phyloP scores from a whole-genome alignment of 805 yeast genomes.

The Candida corydali region DNA sequence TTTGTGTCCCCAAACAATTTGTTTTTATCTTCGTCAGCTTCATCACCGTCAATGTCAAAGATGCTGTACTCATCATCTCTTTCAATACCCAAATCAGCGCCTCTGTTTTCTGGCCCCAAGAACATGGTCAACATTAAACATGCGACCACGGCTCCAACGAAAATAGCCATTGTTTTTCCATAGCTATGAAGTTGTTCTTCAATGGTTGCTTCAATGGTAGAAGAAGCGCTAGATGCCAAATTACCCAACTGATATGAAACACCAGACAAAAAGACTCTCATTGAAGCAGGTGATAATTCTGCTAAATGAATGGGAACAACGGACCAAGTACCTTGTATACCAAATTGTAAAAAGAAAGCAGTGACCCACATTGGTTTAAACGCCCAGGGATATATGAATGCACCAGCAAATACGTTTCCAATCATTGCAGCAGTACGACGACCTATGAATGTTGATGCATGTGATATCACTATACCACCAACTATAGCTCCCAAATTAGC shows the following conservation, averaged over 20 bases:
- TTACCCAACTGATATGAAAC: constrained; percentile 69
- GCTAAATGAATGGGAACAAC: constrained; percentile 62
- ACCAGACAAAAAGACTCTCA: constrained; percentile 60
- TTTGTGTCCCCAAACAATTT: not conserved
- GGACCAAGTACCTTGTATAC: constrained; percentile 75
- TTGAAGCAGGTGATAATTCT: constrained; percentile 51
- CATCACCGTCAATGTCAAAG: constrained; percentile 6
- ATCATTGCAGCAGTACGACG: constrained; percentile 53
- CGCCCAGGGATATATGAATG: constrained; percentile 61
- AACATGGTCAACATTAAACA: constrained; percentile 46
- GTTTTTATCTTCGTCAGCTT: constrained; percentile 1
- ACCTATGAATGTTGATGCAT: constrained; percentile 53
- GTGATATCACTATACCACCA: constrained; percentile 64
- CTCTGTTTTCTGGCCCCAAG: constrained; percentile 57
- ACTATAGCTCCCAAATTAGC: constrained; percentile 64
- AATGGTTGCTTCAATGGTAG: constrained; percentile 64
- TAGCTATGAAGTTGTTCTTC: constrained; percentile 52
- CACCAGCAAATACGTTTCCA: constrained; percentile 53
- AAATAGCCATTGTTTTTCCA: constrained; percentile 67
- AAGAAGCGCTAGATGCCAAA: constrained; percentile 65
- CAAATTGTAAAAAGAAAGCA: constrained; percentile 56
- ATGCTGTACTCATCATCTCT: constrained; percentile 10
- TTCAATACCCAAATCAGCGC: constrained; percentile 18
- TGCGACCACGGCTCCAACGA: constrained; percentile 59
- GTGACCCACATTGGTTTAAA: constrained; percentile 20